A percentile compares a stretch with the other conserved stretches of the same genome.
These are phyloP conservation scores for Schwanniomyces occidentalis DNA, from an alignment of 805 yeast genomes.

Conservation along the genomic window DNA sequence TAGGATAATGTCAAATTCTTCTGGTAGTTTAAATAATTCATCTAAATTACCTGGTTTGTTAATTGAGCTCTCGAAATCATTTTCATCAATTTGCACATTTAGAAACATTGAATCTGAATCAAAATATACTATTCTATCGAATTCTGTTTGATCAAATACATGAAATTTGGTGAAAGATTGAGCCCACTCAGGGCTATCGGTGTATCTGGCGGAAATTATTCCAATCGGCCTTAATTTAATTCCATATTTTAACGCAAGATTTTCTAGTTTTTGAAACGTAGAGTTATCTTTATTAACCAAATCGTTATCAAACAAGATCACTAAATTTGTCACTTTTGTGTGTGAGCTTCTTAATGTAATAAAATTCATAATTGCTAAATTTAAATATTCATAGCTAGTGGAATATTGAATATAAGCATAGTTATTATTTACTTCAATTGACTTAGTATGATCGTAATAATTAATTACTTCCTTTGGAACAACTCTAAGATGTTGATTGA, in stretches of 20 bases:
- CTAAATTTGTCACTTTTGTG: slow-evolving; percentile 45
- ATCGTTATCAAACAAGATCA: slow-evolving; percentile 38
- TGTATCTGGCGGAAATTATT: slow-evolving; percentile 10
- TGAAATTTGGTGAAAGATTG: slow-evolving; percentile 56
- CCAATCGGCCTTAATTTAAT: slow-evolving; percentile 29
- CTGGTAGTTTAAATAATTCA: slow-evolving; percentile 30
- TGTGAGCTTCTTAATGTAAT: slow-evolving; percentile 31
- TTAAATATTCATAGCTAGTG: slow-evolving; percentile 50
- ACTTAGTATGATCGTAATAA: slow-evolving; percentile 10
- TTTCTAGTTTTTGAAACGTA: slow-evolving; percentile 1
- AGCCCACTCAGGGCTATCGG: slow-evolving; percentile 40
- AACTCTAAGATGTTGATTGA: slow-evolving; percentile 17
- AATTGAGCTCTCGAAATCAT: slow-evolving; percentile 1
- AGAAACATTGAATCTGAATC: slow-evolving; percentile 56
- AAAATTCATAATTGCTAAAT: slow-evolving; percentile 51
- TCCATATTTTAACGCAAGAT: slow-evolving; percentile 10
- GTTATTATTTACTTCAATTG: slow-evolving; percentile 12
- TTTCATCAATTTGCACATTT: slow-evolving; percentile 12
- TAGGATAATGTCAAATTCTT: slow-evolving; percentile 24
- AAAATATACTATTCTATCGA: slow-evolving; percentile 53
- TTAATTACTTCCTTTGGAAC: slow-evolving; percentile 24
- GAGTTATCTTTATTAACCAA: slow-evolving; percentile 12
- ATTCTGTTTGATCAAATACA: slow-evolving; percentile 50
- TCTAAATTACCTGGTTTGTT: slow-evolving; percentile 20
- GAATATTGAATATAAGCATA: slow-evolving; percentile 65